Base-by-base conservation (phyloP, 1,139 yeast genomes). In the Zygosaccharomyces pseudobailii region DNA sequence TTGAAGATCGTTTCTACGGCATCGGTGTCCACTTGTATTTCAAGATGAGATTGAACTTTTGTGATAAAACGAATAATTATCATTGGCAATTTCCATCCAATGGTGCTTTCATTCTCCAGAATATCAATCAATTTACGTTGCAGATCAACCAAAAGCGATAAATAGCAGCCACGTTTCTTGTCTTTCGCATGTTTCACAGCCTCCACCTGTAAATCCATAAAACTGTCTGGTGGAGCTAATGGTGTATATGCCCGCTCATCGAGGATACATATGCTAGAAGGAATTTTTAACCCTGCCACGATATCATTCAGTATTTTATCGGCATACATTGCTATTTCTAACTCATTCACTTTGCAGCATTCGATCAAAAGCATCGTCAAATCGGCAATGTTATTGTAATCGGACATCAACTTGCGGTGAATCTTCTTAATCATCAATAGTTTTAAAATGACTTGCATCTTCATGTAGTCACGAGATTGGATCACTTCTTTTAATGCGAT, bases 11-110 rank as follows among this genome's bases (percentile, higher is more conserved):
- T 61, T 27, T 67, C 66, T 17, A 85, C 61, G 0, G 78, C 71
- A 0, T 71, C 70, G 4, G 70, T 61, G 38, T 72, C 72, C 0
- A 78, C 67, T 1, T 73, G 71, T 27, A 79, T 66, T 51, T 83
- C 87, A 37, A 75, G 63, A 54, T 77, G 80, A 2, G 76, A 68
- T 58, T 84, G 87, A 6, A 85, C 61, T 31, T 74, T 72, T 2
- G 78, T 71, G 45, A 87, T 66, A 24, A 84, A 66, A 7, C 77
- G 74, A 43, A 87, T 65, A 46, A 81, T 78, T 31, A 81, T 69
- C 10, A 78, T 69, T 5, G 81, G 73, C 5, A 78, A 70, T 56
- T 82, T 86, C 97, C 97, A 90, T 53, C 85, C 88, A 1, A 74
- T 62, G 20, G 73, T 69, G 0, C 61, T 45, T 34, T 59, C 48